Percentiles rank a stretch among this genome's conserved stretches.
These are phyloP conservation scores for Fusarium graminum DNA, from an alignment of 2,329 filamentous ascomycete genomes.

Conservation along the genomic window DNA sequence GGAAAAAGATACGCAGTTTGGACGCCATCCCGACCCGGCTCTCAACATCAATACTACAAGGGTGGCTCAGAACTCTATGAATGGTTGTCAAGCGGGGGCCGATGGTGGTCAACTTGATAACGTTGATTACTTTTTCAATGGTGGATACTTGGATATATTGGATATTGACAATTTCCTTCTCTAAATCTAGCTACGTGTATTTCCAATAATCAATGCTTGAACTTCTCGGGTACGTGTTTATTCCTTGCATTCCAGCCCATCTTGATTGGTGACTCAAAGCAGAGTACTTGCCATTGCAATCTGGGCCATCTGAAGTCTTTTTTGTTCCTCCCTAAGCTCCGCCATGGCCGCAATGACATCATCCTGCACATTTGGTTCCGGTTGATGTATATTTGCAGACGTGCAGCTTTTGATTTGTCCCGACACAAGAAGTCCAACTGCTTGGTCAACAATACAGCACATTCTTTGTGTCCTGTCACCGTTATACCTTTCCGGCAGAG, in stretches of 20 bases:
- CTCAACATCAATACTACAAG: conserved; percentile 1
- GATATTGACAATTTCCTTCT: conserved; percentile 29
- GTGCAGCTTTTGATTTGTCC: accelerated
- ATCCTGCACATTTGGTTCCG: not conserved
- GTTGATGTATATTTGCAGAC: not conserved
- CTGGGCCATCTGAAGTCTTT: not conserved
- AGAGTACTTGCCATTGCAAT: not conserved
- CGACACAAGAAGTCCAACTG: not conserved
- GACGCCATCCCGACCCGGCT: not conserved
- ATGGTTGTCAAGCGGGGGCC: not conserved
- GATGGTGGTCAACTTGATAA: conserved; percentile 21
- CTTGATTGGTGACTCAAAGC: not conserved
- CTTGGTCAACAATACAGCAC: not conserved
- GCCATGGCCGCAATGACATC: not conserved
- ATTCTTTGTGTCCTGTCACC: not conserved
- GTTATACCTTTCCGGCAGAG: not conserved
- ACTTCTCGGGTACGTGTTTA: not conserved
- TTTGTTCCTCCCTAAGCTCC: not conserved
- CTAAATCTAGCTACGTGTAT: not conserved
- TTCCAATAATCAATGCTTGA: not conserved
- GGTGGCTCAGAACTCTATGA: not conserved
- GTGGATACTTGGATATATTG: conserved; percentile 27
- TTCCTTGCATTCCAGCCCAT: not conserved
- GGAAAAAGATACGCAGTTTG: conserved; percentile 1
- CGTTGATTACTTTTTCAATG: conserved; percentile 33